These are phyloP conservation scores for Elsinoe arachidis DNA, from an alignment of 2,329 filamentous ascomycete species.

Conservation along the genomic window DNA sequence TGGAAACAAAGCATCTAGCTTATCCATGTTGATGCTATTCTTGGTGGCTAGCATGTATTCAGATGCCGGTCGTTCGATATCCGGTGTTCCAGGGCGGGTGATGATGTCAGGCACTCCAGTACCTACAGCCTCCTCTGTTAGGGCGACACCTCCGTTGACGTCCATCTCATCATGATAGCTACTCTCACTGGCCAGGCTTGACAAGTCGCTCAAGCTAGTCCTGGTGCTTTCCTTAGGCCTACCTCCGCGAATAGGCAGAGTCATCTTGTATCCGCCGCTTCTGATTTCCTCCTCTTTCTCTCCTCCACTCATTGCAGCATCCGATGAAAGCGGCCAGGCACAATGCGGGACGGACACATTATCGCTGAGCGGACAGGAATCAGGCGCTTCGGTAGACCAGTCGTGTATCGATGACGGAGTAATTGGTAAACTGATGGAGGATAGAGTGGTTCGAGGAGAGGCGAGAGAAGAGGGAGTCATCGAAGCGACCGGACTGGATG, in stretches of 20 bases:
- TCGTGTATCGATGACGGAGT: not conserved
- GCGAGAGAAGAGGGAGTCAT: not conserved
- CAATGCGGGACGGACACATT: not conserved
- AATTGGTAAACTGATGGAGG: not conserved
- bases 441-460: not conserved
- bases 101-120: not conserved
- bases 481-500: not conserved
- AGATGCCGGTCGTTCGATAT: not conserved
- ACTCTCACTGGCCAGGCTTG: slow-evolving; percentile 15
- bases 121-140: slow-evolving; percentile 48
- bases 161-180: slow-evolving; percentile 34
- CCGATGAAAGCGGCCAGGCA: not conserved
- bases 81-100: not conserved
- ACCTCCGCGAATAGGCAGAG: not conserved
- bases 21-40: not conserved
- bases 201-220: not conserved
- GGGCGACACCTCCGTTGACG: slow-evolving; percentile 45
- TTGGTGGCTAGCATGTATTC: not conserved
- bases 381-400: not conserved
- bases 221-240: not conserved
- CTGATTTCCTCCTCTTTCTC: not conserved
- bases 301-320: not conserved
- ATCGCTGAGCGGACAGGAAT: not conserved
- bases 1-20: not conserved
- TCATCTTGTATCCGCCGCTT: not conserved